Base-by-base conservation (phyloP, 1,284 basidiomycete species). In the Irpex lacteus region DNA sequence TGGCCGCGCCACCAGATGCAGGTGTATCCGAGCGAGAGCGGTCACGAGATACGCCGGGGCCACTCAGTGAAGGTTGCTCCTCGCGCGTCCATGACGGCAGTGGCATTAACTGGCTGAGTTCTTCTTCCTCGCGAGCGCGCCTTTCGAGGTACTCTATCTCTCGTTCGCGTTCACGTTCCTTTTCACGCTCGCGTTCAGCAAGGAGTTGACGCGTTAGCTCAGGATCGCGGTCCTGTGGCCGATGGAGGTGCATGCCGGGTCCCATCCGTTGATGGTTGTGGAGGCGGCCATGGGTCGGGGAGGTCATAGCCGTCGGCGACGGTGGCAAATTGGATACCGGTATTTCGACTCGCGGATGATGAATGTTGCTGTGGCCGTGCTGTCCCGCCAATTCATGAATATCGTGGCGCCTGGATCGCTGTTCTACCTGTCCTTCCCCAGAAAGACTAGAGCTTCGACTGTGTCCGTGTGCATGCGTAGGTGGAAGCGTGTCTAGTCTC, bases 201-300 rank as follows among this genome's bases (percentile, higher is more conserved):
- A 74, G 75, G 6, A 75, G 65, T 63, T 83, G 80, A 65, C 78
- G 77, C 59, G 81, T 78, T 62, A 79, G n/a, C 54, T 84, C 80
- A 63, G 80, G 75, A 60, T 82, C 81, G 64, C 82, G 77, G 54
- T 72, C 65, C 11, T 62, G 64, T 55, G 70, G 72, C 36, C 73
- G 72, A 67, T 82, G 82, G 52, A 87, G 80, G 68, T 82, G 85
- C 32, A 85, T 80, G 5, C 81, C 86, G 54, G 87, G 87, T 4
- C 86, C 88, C 67, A 88, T 71, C 65, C 87, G 85, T 74, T 89
- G 89, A 73, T 90, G 89, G 67, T 80, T 80, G 72, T 91, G 90
- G 52, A 83, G 73, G 18, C 71, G 70, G 47, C 67, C 66, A 61
- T 68, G 67, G n/a, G 69, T 65, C 13, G 71, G 71, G 36, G 72